Base-by-base conservation (phyloP, 306 rosid species). In the Hippophae tibetana region DNA sequence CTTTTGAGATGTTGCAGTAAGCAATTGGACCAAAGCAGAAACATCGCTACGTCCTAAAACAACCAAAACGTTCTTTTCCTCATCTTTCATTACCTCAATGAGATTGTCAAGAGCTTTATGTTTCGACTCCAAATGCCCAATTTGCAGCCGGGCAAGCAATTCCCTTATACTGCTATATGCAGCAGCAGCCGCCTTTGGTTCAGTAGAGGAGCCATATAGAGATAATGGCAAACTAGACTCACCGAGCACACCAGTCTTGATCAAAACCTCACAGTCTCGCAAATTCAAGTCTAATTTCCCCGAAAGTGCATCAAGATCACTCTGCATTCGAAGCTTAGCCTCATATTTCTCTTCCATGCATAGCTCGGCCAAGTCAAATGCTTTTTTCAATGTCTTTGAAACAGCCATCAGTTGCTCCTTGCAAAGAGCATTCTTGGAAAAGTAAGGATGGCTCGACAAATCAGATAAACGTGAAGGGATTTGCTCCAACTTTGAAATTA, bases 401-500 rank as follows among this genome's bases (percentile, higher is more conserved):
- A 88, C 89, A 0, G 93, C 89, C 66, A 80, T 95, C 86, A 92
- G 63, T 45, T 88, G 99, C 80, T 92, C 99, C 81, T 78, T 83
- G 69, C 96, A 92, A 10, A 92, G 90, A 27, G 89, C 73, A 62
- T 88, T 92, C 78, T 84, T 92, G 43, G 85, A 83, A 86, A 92
- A 92, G 69, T 85, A 92, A 23, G 99, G 99, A 66, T 92, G 99
- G 84, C 89, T 83, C 1, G 99, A 92, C 54, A 92, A 84, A 61
- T 92, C 94, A 0, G 89, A 88, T 70, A 92, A 72, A 10, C 80
- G 80, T 0, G 82, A 67, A 0, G 99, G 99, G 73, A 92, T 79
- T 75, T 82, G 88, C 75, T 88, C 93, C 61, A 88, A 64, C 75
- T 92, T 92, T 11, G 88, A 74, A 54, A 83, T 65, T 61, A 92